A percentile compares a stretch with the other conserved stretches of the same genome.
Evolutionary conservation across 176 grass and related monocot species (phyloP).

Genomic region (Musa acuminata): DNA sequence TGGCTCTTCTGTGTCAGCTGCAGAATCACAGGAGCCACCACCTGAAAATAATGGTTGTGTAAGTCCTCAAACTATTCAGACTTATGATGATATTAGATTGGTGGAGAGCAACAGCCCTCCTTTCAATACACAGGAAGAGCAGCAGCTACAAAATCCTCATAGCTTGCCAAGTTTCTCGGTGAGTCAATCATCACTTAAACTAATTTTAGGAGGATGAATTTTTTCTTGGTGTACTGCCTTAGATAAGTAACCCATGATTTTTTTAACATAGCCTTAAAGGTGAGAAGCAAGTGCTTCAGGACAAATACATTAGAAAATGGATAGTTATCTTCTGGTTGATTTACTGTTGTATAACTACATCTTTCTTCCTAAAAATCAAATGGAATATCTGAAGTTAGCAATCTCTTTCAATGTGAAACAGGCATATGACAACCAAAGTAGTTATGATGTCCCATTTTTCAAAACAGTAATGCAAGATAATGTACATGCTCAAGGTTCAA

Average conservation of each 20-base stretch:
- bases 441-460: constrained; percentile 44
- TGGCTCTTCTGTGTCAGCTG: constrained; percentile 27
- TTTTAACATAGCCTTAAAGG: no score
- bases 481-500: constrained; percentile 33
- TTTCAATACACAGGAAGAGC: constrained; percentile 28
- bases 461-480: constrained; percentile 39
- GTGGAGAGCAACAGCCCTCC: constrained; percentile 44
- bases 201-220: no score
- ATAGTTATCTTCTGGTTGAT: no score
- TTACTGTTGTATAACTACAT: no score
- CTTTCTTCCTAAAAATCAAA: no score
- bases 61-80: constrained; percentile 39
- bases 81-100: constrained; percentile 56
- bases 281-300: no score
- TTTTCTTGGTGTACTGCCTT: no score
- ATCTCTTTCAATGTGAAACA: constrained; percentile 8
- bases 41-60: constrained; percentile 32
- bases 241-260: no score
- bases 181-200: constrained; percentile 12
- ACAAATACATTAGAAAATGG: no score
- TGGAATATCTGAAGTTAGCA: no score
- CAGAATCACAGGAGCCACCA: constrained; percentile 33
- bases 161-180: constrained; percentile 42
- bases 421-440: constrained; percentile 36
- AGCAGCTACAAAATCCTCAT: constrained; percentile 35